Conservation (phyloP, 2,329 filamentous ascomycete genomes). For the Phaeosphaeriaceae sp. region DNA sequence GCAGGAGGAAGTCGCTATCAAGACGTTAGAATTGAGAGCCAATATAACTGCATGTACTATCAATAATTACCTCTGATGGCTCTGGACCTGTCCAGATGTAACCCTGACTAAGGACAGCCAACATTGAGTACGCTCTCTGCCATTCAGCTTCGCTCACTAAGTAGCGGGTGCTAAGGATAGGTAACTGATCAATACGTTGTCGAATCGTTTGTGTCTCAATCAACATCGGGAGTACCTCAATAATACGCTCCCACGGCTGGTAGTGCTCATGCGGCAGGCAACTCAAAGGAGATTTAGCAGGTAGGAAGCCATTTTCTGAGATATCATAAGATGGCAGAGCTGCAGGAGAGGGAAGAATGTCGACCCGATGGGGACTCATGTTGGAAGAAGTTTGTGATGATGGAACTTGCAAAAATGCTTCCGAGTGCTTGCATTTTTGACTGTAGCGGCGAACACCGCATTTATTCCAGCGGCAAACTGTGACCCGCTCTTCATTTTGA, state of each 20-base stretch:
- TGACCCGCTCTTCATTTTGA: slow-evolving; percentile 1
- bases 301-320: slow-evolving; percentile 80
- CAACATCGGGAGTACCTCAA: slow-evolving; percentile 75
- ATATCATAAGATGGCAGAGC: slow-evolving; percentile 76
- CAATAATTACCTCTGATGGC: slow-evolving; percentile 66
- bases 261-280: slow-evolving; percentile 82
- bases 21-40: slow-evolving; percentile 11
- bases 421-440: slow-evolving; percentile 9
- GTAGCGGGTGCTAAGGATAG: slow-evolving; percentile 74
- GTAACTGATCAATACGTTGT: slow-evolving; percentile 72
- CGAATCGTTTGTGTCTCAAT: slow-evolving; percentile 77
- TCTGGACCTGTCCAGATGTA: slow-evolving; percentile 80
- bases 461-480: slow-evolving; percentile 14
- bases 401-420: neutral
- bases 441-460: slow-evolving; percentile 20
- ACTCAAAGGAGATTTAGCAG: slow-evolving; percentile 73
- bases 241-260: slow-evolving; percentile 83
- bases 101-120: slow-evolving; percentile 75
- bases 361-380: slow-evolving; percentile 39
- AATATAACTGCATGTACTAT: neutral
- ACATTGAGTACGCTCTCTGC: slow-evolving; percentile 76
- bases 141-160: slow-evolving; percentile 81
- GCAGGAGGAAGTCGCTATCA: slow-evolving; percentile 37
- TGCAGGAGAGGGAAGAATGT: slow-evolving; percentile 28
- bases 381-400: slow-evolving; percentile 4